A percentile compares a stretch with the other conserved stretches of the same genome.
These are phyloP conservation scores for Linaria vulgaris DNA, from an alignment of 257 asterid genomes.

Conservation along the genomic window DNA sequence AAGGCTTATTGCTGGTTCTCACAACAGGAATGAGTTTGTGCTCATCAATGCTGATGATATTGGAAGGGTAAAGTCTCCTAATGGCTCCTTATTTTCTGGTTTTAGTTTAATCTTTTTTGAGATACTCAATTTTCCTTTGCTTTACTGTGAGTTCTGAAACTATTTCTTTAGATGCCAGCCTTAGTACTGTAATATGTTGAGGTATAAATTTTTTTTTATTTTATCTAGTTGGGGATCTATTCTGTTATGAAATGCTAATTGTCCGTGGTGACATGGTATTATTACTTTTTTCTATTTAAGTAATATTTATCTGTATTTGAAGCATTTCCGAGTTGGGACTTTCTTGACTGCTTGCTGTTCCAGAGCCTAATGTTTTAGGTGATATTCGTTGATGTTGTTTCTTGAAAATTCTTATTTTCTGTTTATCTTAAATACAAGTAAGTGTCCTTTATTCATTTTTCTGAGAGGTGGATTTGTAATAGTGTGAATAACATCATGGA, in stretches of 20 bases:
- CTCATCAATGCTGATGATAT: constrained; percentile 83
- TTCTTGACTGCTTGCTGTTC: too few relatives aligned
- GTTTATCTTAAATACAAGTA: too few relatives aligned
- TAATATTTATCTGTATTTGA: too few relatives aligned
- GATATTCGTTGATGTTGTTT: too few relatives aligned
- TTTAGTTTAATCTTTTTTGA: constrained; percentile 17
- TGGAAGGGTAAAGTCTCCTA: constrained; percentile 50
- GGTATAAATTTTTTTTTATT: neutral
- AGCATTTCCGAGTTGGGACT: too few relatives aligned
- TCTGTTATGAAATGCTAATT: too few relatives aligned
- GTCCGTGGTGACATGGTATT: too few relatives aligned
- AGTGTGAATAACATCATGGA: too few relatives aligned
- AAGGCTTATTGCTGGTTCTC: constrained; percentile 86
- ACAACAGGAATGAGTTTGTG: constrained; percentile 73
- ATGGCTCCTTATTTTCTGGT: neutral
- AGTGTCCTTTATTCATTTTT: constrained; percentile 8
- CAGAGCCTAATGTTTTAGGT: too few relatives aligned
- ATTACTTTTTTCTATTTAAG: too few relatives aligned
- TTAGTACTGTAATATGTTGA: neutral
- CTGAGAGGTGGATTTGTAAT: neutral
- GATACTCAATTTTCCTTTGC: neutral
- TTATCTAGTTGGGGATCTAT: neutral
- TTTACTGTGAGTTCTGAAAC: constrained; percentile 1
- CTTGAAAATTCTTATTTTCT: too few relatives aligned
- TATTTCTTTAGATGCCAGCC: too few relatives aligned